phyloP scores from a whole-genome alignment of 176 grass and related monocot genomes.

The Triticum monococcum region DNA sequence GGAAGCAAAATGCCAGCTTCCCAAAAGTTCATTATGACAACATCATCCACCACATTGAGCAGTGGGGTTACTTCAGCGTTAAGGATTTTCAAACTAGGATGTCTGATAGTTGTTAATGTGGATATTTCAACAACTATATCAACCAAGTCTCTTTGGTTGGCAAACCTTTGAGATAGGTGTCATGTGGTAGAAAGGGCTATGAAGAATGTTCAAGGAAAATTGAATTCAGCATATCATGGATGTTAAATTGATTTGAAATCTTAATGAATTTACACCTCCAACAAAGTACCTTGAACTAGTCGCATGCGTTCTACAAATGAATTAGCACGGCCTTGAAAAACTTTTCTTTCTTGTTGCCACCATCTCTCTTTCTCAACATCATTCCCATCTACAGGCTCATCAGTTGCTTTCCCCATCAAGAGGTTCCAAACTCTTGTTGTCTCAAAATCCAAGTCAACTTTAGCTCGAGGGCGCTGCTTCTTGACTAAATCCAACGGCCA shows the following conservation, averaged over 20 bases:
- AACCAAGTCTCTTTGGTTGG: not conserved
- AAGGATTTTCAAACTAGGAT: conserved; percentile 8
- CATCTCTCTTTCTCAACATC: conserved; percentile 53
- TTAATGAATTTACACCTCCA: not conserved
- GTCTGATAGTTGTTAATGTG: not conserved
- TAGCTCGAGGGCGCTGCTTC: conserved; percentile 52
- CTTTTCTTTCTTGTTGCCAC: conserved; percentile 69
- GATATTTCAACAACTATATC: conserved; percentile 15
- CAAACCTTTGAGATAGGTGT: not conserved
- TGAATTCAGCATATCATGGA: conserved; percentile 6
- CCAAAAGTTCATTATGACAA: not conserved
- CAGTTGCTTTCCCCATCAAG: conserved; percentile 56
- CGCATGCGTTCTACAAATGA: conserved; percentile 69
- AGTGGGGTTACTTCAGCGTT: not conserved
- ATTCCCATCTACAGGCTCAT: conserved; percentile 40
- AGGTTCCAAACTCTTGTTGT: conserved; percentile 76
- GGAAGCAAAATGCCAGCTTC: not conserved
- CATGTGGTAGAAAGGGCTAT: not conserved
- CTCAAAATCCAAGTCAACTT: conserved; percentile 73
- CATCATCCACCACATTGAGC: not conserved
- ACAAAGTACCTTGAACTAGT: conserved; percentile 68
- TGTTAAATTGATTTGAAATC: not conserved
- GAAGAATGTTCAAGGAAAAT: conserved; percentile 1
- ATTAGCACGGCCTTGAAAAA: conserved; percentile 65
- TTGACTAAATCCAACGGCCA: conserved; percentile 33